Conservation (phyloP, 768 basidiomycete species). For the Asterophora parasitica region DNA sequence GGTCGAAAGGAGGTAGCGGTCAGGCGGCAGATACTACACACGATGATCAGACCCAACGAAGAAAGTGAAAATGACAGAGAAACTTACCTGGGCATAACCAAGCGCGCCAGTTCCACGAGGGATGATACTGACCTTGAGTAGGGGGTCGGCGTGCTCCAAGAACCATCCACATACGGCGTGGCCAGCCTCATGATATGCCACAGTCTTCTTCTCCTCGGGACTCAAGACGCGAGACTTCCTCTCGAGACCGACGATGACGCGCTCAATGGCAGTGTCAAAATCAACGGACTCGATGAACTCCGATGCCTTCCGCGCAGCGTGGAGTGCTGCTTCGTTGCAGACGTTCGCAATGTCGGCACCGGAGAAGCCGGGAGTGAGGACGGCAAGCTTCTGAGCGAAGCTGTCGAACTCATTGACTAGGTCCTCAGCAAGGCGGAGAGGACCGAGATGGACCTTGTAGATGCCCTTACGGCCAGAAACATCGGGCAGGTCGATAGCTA, state of each 20-base stretch:
- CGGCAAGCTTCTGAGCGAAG: constrained; percentile 89
- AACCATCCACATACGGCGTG: constrained; percentile 99
- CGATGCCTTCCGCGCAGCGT: constrained; percentile 82
- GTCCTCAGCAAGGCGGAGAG: constrained; percentile 62
- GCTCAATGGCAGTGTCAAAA: constrained; percentile 97
- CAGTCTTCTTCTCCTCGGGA: constrained; percentile 95
- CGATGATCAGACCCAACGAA: constrained; percentile 10
- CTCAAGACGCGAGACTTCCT: constrained; percentile 92
- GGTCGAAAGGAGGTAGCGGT: constrained; percentile 92
- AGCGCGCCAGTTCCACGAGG: constrained; percentile 93
- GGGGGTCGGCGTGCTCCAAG: constrained; percentile 93
- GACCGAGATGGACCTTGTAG: constrained; percentile 86
- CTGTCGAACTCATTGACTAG: constrained; percentile 45
- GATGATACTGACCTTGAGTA: constrained; percentile 97
- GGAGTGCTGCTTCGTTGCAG: constrained; percentile 95
- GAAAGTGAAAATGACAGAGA: constrained; percentile 4
- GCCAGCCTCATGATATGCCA: constrained; percentile 98
- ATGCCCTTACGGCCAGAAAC: constrained; percentile 92
- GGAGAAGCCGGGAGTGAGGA: constrained; percentile 96
- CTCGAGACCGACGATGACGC: constrained; percentile 96
- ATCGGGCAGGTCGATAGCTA: constrained; percentile 92
- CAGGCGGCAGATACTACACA: constrained; percentile 83
- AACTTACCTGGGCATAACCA: constrained; percentile 86
- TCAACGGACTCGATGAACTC: constrained; percentile 78
- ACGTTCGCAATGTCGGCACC: constrained; percentile 99